phyloP scores from a whole-genome alignment of 1,284 basidiomycete species.

The Megacollybia platyphylla region DNA sequence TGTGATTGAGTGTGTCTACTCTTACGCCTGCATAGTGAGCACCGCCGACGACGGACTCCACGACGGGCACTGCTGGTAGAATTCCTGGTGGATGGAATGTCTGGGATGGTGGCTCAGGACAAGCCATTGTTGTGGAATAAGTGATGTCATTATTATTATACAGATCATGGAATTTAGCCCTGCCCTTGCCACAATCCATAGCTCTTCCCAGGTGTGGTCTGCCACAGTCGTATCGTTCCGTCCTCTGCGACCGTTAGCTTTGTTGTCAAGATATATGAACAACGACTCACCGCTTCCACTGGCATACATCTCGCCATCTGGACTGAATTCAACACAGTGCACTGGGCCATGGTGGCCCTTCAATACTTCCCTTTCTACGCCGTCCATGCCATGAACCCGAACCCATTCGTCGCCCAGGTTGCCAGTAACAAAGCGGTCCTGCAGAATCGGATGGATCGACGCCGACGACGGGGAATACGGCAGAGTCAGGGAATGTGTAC shows the following conservation, averaged over 20 bases:
- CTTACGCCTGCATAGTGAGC: slow-evolving; percentile 43
- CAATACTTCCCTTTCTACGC: slow-evolving; percentile 80
- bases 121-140: not conserved
- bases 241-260: not conserved
- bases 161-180: slow-evolving; percentile 12
- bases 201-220: slow-evolving; percentile 84
- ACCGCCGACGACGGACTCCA: slow-evolving; percentile 42
- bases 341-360: slow-evolving; percentile 98
- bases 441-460: slow-evolving; percentile 80
- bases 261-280: not conserved
- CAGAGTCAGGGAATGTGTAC: slow-evolving; percentile 57
- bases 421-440: slow-evolving; percentile 92
- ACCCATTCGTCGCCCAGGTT: slow-evolving; percentile 92
- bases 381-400: slow-evolving; percentile 84
- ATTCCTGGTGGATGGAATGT: slow-evolving; percentile 28
- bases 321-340: slow-evolving; percentile 87
- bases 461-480: slow-evolving; percentile 83
- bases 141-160: not conserved
- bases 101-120: slow-evolving; percentile 25
- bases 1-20: slow-evolving; percentile 19
- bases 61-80: slow-evolving; percentile 31
- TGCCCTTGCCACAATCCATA: slow-evolving; percentile 88
- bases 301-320: slow-evolving; percentile 97
- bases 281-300: slow-evolving; percentile 76
- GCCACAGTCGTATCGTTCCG: slow-evolving; percentile 94